phyloP scores from a whole-genome alignment of 257 asterid genomes.

The Solanum infundibuliforme region DNA sequence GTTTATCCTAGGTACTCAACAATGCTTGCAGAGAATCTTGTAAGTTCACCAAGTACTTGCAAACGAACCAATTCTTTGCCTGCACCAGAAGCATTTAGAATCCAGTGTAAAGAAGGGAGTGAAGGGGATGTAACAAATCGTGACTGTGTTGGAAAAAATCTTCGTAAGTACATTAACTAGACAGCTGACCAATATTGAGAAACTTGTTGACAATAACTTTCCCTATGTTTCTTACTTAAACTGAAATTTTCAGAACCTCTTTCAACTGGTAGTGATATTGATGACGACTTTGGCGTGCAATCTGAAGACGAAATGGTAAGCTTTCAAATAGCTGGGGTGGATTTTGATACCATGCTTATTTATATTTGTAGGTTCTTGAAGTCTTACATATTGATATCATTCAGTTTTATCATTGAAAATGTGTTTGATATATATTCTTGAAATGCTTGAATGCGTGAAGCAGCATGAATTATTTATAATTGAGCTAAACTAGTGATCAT shows the following conservation, averaged over 20 bases:
- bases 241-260: slow-evolving; percentile 55
- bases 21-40: slow-evolving; percentile 97
- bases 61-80: slow-evolving; percentile 23
- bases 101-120: slow-evolving; percentile 21
- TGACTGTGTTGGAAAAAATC: slow-evolving; percentile 22
- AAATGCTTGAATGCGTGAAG: not conserved
- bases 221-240: slow-evolving; percentile 14
- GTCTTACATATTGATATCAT: not conserved
- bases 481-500: not conserved
- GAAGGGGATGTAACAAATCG: slow-evolving; percentile 24
- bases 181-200: not conserved
- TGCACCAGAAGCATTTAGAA: slow-evolving; percentile 31
- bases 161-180: slow-evolving; percentile 29
- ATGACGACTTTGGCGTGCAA: slow-evolving; percentile 60
- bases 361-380: not conserved
- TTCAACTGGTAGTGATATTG: slow-evolving; percentile 49
- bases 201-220: not conserved
- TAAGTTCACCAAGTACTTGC: slow-evolving; percentile 41
- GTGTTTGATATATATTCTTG: not conserved
- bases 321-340: slow-evolving; percentile 5
- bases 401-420: not conserved
- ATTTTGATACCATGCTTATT: not conserved
- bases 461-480: not conserved
- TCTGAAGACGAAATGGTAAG: slow-evolving; percentile 74
- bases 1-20: slow-evolving; percentile 68